Conservation (phyloP, 2,329 filamentous ascomycete species). For the Exophiala viscosa region DNA sequence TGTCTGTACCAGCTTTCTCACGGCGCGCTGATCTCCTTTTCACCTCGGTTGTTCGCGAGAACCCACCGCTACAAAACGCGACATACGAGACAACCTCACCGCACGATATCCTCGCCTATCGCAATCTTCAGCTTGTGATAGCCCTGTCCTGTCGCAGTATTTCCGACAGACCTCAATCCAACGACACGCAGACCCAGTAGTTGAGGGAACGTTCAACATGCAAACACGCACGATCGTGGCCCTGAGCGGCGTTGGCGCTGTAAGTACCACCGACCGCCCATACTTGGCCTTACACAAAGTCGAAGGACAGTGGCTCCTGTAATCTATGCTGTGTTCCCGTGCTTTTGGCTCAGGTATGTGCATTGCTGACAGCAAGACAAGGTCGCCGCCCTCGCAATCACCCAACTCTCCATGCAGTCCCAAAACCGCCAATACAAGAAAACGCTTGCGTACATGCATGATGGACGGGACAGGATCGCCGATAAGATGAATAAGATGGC, state of each 20-base stretch:
- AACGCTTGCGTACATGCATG: slow-evolving; percentile 29
- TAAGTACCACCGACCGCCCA: too few species aligned
- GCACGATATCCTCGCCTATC: too few species aligned
- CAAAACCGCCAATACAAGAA: slow-evolving; percentile 30
- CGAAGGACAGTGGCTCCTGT: too few species aligned
- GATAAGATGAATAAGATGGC: slow-evolving; percentile 22
- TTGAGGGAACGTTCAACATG: background rate
- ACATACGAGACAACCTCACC: too few species aligned
- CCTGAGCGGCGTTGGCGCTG: background rate
- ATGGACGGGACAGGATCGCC: slow-evolving; percentile 25
- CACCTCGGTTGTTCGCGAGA: background rate
- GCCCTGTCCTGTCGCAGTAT: too few species aligned
- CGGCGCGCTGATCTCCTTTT: background rate
- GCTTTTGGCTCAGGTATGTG: too few species aligned
- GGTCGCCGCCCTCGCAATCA: slow-evolving; percentile 23
- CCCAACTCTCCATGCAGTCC: slow-evolving; percentile 25
- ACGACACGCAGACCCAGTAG: background rate
- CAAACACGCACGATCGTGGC: background rate
- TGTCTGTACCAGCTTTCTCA: background rate
- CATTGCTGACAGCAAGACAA: too few species aligned
- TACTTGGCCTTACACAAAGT: too few species aligned
- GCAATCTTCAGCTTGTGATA: too few species aligned
- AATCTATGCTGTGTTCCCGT: too few species aligned
- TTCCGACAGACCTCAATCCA: too few species aligned
- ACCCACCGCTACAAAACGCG: background rate